Percentiles rank a stretch among this genome's conserved stretches.
These are phyloP conservation scores for Pseudevernia furfuracea DNA, from an alignment of 495 filamentous ascomycete species.

Conservation along the genomic window DNA sequence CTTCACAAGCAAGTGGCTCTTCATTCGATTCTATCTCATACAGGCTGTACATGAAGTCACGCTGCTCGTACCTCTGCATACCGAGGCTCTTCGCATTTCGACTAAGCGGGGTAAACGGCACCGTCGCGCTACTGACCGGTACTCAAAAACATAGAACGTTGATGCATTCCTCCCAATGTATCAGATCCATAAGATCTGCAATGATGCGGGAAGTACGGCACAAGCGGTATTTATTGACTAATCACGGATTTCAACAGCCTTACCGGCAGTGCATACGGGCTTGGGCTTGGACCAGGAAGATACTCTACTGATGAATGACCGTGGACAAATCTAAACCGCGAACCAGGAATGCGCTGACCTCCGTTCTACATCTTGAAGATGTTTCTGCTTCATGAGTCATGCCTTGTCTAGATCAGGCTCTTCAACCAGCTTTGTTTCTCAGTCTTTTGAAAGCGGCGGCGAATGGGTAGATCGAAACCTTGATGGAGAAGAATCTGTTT, in stretches of 20 bases:
- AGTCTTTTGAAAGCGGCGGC: background rate
- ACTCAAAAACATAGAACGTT: background rate
- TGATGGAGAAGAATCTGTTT: too few relatives aligned
- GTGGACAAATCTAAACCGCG: background rate
- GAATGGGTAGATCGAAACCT: background rate
- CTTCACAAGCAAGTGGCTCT: too few relatives aligned
- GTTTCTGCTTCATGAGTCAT: too few relatives aligned
- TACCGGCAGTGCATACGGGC: background rate
- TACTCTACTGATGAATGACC: background rate
- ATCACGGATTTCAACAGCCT: background rate
- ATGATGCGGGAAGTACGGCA: background rate
- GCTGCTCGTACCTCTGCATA: background rate
- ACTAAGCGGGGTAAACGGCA: too few relatives aligned
- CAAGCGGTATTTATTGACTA: background rate
- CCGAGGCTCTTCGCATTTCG: too few relatives aligned
- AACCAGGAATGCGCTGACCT: background rate
- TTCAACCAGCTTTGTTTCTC: background rate
- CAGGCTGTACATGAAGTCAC: background rate
- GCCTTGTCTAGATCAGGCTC: too few relatives aligned
- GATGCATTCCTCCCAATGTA: background rate
- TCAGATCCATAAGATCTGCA: background rate
- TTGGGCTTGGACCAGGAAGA: background rate
- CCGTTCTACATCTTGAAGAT: too few relatives aligned
- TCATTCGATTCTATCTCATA: too few relatives aligned
- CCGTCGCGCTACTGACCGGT: background rate